Conservation (phyloP, 2,329 filamentous ascomycete species). For the Bipolaris gigantea region DNA sequence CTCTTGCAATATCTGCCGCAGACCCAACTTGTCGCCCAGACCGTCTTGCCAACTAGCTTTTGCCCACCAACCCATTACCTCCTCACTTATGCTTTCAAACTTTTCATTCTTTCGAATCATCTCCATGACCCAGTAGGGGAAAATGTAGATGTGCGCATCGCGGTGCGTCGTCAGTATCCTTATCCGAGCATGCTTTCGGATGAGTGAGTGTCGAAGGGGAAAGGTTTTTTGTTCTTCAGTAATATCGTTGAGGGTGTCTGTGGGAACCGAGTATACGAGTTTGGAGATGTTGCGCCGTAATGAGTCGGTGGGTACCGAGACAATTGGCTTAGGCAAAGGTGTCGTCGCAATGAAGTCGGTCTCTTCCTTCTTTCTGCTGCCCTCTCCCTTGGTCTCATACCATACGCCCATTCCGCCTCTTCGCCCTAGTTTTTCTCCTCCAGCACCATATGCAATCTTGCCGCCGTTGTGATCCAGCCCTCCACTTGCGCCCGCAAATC, state of each 20-base stretch:
- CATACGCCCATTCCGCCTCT: conserved; percentile 86
- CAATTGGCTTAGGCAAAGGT: conserved; percentile 61
- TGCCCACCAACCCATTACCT: conserved; percentile 92
- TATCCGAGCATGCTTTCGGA: conserved; percentile 73
- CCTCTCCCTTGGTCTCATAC: conserved; percentile 82
- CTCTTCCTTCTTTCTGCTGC: conserved; percentile 82
- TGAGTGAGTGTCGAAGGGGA: conserved; percentile 73
- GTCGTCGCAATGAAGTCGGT: conserved; percentile 87
- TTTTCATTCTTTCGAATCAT: conserved; percentile 78
- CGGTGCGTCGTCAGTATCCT: conserved; percentile 82
- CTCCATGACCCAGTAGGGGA: conserved; percentile 88
- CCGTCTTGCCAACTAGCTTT: conserved; percentile 90
- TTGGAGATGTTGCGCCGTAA: conserved; percentile 71
- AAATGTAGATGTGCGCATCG: conserved; percentile 92
- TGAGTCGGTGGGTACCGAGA: conserved; percentile 64
- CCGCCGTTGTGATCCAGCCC: conserved; percentile 48
- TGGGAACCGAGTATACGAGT: conserved; percentile 83
- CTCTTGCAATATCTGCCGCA: conserved; percentile 66
- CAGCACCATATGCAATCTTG: conserved; percentile 52
- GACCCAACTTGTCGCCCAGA: conserved; percentile 73
- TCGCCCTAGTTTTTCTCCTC: conserved; percentile 60
- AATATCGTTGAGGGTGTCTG: conserved; percentile 83
- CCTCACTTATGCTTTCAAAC: conserved; percentile 86
- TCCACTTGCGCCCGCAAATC: conserved; percentile 63
- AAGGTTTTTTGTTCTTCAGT: conserved; percentile 74